Conservation (phyloP, 306 rosid genomes). For the Sophora flavescens region DNA sequence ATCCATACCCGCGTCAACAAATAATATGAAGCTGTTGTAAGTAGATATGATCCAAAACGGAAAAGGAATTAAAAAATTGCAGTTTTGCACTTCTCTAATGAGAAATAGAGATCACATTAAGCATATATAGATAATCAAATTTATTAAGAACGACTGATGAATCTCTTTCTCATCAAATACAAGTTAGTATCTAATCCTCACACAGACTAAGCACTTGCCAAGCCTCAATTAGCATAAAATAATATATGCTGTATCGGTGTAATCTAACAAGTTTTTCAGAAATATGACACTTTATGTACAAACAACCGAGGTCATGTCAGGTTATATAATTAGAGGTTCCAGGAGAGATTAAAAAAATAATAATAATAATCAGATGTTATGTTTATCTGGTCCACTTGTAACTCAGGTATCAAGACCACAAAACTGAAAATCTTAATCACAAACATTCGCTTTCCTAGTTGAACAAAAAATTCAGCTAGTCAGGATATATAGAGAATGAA, state of each 20-base stretch:
- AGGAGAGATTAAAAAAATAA: background rate
- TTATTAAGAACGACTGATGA: conserved; percentile 16
- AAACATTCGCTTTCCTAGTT: conserved; percentile 22
- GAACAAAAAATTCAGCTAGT: conserved; percentile 26
- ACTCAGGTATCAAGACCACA: conserved; percentile 17
- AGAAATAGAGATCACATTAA: background rate
- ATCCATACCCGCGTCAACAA: conserved; percentile 1
- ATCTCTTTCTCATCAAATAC: conserved; percentile 17
- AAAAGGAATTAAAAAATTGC: background rate
- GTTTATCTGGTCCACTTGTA: conserved; percentile 9
- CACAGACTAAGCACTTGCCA: conserved; percentile 1
- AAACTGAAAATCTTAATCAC: conserved; percentile 4
- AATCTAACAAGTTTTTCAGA: background rate
- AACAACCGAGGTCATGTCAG: background rate
- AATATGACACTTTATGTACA: conserved; percentile 15
- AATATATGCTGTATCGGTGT: background rate
- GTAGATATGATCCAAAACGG: conserved; percentile 32
- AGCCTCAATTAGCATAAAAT: conserved; percentile 15
- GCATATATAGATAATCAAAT: conserved; percentile 21
- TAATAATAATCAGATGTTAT: background rate
- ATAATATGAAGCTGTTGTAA: background rate
- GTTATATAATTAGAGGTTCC: conserved; percentile 4
- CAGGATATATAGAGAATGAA: conserved; percentile 6
- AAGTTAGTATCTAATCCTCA: conserved; percentile 25
- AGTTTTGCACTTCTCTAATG: conserved; percentile 6